phyloP scores from a whole-genome alignment of 371 early-diverging fungal species.

The Synchytrium microbalum region DNA sequence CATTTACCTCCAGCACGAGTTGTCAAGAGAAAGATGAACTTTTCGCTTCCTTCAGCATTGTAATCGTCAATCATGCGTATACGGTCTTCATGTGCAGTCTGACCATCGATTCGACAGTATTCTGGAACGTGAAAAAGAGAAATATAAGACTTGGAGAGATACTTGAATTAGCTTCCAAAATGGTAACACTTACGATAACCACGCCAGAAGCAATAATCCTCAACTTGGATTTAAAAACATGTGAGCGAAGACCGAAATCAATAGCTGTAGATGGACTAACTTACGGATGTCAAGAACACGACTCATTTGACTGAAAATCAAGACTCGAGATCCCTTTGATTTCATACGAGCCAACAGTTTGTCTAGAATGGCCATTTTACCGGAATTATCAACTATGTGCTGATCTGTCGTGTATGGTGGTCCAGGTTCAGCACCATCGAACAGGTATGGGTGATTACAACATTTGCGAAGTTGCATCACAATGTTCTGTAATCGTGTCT shows the following conservation, averaged over 20 bases:
- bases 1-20: conserved; percentile 75
- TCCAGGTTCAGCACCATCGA: conserved; percentile 90
- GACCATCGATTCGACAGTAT: conserved; percentile 98
- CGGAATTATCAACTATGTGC: conserved; percentile 90
- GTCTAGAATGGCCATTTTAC: conserved; percentile 78
- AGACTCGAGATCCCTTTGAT: conserved; percentile 83
- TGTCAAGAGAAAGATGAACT: conserved; percentile 82
- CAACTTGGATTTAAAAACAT: conserved; percentile 41
- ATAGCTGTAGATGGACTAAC: neutral
- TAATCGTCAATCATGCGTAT: conserved; percentile 55
- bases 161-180: conserved; percentile 3
- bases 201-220: conserved; percentile 94
- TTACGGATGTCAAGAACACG: conserved; percentile 12
- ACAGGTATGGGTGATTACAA: conserved; percentile 99
- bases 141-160: neutral
- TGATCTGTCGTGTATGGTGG: conserved; percentile 97
- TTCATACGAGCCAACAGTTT: conserved; percentile 80
- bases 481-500: conserved; percentile 73
- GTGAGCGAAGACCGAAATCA: neutral
- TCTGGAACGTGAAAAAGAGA: conserved; percentile 25
- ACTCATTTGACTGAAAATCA: conserved; percentile 35
- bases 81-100: conserved; percentile 91
- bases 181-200: conserved; percentile 51
- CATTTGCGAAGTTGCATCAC: conserved; percentile 99
- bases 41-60: conserved; percentile 47